Percentiles rank a stretch among this genome's conserved stretches.
These are phyloP conservation scores for Agrostemma githago DNA, from an alignment of 148 eudicot genomes.

Conservation along the genomic window DNA sequence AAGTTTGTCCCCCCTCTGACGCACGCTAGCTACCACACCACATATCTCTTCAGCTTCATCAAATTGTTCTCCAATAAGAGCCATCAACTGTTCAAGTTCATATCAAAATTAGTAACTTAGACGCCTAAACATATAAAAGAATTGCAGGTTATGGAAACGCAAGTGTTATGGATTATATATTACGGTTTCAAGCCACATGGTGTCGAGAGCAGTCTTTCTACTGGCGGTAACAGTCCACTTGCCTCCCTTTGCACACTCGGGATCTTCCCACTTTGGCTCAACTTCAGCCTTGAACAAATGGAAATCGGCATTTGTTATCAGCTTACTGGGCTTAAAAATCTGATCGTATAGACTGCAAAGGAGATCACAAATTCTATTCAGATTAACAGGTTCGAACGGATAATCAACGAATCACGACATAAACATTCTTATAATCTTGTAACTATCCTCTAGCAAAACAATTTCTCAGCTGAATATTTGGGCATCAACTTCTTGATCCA, in stretches of 20 bases:
- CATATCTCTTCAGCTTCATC: slow-evolving; percentile 91
- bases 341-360: slow-evolving; percentile 83
- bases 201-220: slow-evolving; percentile 59
- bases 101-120: not conserved
- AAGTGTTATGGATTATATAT: not conserved
- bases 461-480: not conserved
- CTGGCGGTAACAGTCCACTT: slow-evolving; percentile 75
- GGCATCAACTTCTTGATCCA: not conserved
- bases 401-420: not conserved
- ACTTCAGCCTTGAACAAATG: slow-evolving; percentile 87
- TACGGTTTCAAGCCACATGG: slow-evolving; percentile 98
- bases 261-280: slow-evolving; percentile 99
- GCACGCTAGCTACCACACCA: slow-evolving; percentile 95
- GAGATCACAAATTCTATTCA: slow-evolving; percentile 22
- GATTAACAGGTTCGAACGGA: not conserved
- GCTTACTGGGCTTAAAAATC: slow-evolving; percentile 82
- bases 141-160: not conserved
- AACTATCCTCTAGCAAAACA: not conserved
- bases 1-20: slow-evolving; percentile 72
- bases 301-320: slow-evolving; percentile 68
- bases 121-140: not conserved
- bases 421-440: not conserved
- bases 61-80: slow-evolving; percentile 90
- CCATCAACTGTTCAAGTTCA: slow-evolving; percentile 62
- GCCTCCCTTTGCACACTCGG: slow-evolving; percentile 96